Evolutionary conservation across 129 eudicot species (phyloP).

Genomic region (Ambrosia artemisiifolia): DNA sequence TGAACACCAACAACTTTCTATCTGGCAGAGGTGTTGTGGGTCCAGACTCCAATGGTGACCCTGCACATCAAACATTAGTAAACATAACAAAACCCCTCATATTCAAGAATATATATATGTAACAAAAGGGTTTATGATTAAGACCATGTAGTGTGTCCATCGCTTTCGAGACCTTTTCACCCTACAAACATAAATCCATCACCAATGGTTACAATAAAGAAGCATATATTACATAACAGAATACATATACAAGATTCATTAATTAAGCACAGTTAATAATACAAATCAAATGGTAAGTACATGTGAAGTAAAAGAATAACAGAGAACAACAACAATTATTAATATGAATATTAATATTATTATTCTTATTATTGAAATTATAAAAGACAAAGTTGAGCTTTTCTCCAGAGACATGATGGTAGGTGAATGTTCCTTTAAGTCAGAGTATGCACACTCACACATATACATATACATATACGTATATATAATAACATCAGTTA

Average conservation of each 20-base stretch:
- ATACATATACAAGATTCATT: slow-evolving; percentile 20
- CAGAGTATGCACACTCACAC: slow-evolving; percentile 15
- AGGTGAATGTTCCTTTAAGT: slow-evolving; percentile 36
- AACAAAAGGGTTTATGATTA: slow-evolving; percentile 21
- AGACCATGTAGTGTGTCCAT: slow-evolving; percentile 69
- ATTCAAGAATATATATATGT: slow-evolving; percentile 22
- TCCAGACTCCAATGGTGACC: slow-evolving; percentile 70
- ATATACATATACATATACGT: background rate
- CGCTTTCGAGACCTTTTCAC: slow-evolving; percentile 63
- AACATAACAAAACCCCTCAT: slow-evolving; percentile 10
- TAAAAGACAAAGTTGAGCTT: slow-evolving; percentile 53
- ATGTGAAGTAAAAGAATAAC: slow-evolving; percentile 16
- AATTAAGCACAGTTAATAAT: slow-evolving; percentile 1
- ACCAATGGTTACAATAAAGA: slow-evolving; percentile 17
- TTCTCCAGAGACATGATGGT: slow-evolving; percentile 39
- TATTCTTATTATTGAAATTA: background rate
- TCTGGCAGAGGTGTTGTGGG: slow-evolving; percentile 96
- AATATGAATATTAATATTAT: background rate
- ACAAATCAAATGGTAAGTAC: slow-evolving; percentile 25
- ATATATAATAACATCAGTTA: slow-evolving; percentile 1
- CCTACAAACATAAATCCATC: slow-evolving; percentile 56
- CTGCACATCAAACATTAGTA: slow-evolving; percentile 46
- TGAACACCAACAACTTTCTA: slow-evolving; percentile 80
- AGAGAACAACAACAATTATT: slow-evolving; percentile 15
- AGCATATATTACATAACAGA: slow-evolving; percentile 19